phyloP scores from a whole-genome alignment of 805 yeast genomes.

The Kuraishia borneana region DNA sequence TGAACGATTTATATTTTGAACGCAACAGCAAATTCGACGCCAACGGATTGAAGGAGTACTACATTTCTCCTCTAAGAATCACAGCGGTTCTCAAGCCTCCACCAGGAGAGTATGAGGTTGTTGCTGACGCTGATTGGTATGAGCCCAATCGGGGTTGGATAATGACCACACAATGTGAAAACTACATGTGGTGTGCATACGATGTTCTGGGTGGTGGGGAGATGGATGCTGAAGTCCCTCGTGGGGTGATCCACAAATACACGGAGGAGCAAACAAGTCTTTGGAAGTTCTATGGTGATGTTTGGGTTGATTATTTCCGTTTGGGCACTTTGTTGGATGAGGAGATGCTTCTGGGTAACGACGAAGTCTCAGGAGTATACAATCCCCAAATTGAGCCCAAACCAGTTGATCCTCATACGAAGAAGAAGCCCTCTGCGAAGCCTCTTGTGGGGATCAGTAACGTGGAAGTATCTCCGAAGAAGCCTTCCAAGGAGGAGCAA shows the following conservation, averaged over 20 bases:
- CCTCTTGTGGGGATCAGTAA: too few relatives aligned
- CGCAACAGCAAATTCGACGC: slow-evolving; percentile 14
- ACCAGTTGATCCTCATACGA: too few relatives aligned
- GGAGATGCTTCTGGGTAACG: not conserved
- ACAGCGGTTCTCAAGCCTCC: slow-evolving; percentile 43
- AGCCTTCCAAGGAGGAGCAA: too few relatives aligned
- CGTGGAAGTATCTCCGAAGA: too few relatives aligned
- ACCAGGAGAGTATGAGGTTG: slow-evolving; percentile 26
- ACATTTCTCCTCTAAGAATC: slow-evolving; percentile 29
- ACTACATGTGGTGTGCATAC: slow-evolving; percentile 53
- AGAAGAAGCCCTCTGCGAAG: too few relatives aligned
- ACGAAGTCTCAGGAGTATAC: too few relatives aligned
- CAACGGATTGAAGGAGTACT: slow-evolving; percentile 22
- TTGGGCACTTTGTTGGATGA: slow-evolving; percentile 6
- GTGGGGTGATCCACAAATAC: slow-evolving; percentile 33
- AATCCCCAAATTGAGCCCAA: too few relatives aligned
- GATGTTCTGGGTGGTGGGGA: slow-evolving; percentile 40
- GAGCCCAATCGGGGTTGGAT: slow-evolving; percentile 50
- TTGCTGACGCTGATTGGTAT: slow-evolving; percentile 22
- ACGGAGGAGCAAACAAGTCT: slow-evolving; percentile 16
- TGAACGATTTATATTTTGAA: slow-evolving; percentile 22
- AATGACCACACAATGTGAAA: slow-evolving; percentile 39
- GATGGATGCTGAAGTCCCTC: slow-evolving; percentile 22
- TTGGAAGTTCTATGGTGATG: slow-evolving; percentile 33
- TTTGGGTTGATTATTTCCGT: slow-evolving; percentile 38